A percentile compares a stretch with the other conserved stretches of the same genome.
These are phyloP conservation scores for Serendipita sp. DNA, from an alignment of 768 basidiomycete genomes.

Conservation along the genomic window DNA sequence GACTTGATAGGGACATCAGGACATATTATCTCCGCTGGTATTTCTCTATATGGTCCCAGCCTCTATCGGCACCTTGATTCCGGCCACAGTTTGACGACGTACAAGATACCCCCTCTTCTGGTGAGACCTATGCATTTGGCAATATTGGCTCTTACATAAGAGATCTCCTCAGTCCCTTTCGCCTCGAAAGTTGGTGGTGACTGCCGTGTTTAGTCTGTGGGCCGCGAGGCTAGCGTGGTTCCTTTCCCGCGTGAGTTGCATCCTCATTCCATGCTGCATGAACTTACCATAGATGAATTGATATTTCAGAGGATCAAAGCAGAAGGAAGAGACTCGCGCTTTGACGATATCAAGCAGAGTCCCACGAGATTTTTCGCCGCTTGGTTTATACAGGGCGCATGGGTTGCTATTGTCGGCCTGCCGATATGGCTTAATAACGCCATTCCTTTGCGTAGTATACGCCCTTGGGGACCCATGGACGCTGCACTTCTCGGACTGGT, in stretches of 20 bases:
- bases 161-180: constrained; percentile 27
- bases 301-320: constrained; percentile 27
- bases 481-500: constrained; percentile 38
- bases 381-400: constrained; percentile 55
- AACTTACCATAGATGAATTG: not conserved
- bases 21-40: constrained; percentile 42
- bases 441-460: constrained; percentile 33
- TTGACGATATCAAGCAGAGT: constrained; percentile 39
- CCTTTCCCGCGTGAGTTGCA: constrained; percentile 30
- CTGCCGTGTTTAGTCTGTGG: constrained; percentile 44
- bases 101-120: not conserved
- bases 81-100: not conserved
- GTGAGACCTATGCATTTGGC: not conserved
- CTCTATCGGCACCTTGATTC: constrained; percentile 18
- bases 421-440: constrained; percentile 45
- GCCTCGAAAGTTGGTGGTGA: constrained; percentile 43
- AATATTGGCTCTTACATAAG: not conserved
- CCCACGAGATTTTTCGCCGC: constrained; percentile 34
- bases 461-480: constrained; percentile 37
- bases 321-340: constrained; percentile 47
- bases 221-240: constrained; percentile 44
- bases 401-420: constrained; percentile 52
- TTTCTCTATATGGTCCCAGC: constrained; percentile 47
- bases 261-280: not conserved
- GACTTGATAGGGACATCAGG: constrained; percentile 51